These are phyloP conservation scores for Calonectria pauciramosa DNA, from an alignment of 2,329 filamentous ascomycete species.

Conservation along the genomic window DNA sequence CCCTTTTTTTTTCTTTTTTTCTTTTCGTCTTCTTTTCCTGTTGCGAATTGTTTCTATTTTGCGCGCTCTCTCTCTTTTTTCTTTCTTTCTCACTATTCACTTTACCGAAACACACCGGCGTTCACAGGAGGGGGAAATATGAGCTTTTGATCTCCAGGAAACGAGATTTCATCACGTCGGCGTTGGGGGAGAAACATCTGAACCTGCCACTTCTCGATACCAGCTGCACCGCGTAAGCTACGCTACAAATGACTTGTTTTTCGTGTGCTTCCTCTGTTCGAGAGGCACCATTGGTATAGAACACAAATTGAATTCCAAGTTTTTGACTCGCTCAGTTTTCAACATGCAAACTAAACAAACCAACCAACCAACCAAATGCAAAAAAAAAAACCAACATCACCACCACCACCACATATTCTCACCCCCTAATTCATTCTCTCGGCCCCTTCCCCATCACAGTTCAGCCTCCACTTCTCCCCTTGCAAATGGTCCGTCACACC, in stretches of 20 bases:
- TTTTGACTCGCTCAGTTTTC: background rate
- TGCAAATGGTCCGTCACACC: conserved; percentile 62
- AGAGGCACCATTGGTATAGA: conserved; percentile 10
- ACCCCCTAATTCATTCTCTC: conserved; percentile 28
- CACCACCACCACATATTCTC: background rate
- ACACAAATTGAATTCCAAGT: conserved; percentile 5
- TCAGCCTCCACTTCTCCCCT: conserved; percentile 41
- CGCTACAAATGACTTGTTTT: conserved; percentile 10
- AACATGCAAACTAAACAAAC: background rate
- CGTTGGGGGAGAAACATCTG: conserved; percentile 20
- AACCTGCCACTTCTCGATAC: conserved; percentile 19
- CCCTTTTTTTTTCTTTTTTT: background rate
- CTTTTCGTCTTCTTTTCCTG: background rate
- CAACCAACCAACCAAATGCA: background rate
- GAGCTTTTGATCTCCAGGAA: conserved; percentile 11
- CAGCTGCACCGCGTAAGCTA: conserved; percentile 19
- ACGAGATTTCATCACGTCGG: conserved; percentile 20
- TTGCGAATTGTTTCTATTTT: background rate
- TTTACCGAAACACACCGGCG: conserved; percentile 14
- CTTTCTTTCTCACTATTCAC: background rate
- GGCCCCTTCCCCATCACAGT: conserved; percentile 39
- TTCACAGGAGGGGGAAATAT: conserved; percentile 12
- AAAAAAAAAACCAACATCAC: background rate
- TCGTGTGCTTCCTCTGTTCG: background rate
- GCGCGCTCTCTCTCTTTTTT: background rate